Evolutionary conservation across 1,139 yeast genomes (phyloP), one percentile per base, ranked within the genome.

Genomic region (Chernovozyma aurita): DNA sequence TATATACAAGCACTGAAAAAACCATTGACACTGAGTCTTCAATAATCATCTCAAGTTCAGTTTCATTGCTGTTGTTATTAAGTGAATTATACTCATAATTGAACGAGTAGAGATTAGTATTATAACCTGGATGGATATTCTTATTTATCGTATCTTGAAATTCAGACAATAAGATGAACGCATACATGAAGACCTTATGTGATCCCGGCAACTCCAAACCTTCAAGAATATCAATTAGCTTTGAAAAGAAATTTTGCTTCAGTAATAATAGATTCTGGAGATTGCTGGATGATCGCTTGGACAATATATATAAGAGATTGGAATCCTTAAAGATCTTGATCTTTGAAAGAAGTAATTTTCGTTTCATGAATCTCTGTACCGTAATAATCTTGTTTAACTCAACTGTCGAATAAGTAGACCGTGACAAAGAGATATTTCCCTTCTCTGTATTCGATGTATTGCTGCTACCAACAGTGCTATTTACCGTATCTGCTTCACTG

Each of bases 91-190:
- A 20, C 6, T 6, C 6, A 16, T 26, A 7, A 26, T 26, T 26
- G 8, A 13, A 14, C 5, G 32, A 21, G 4, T 16, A 18, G 12
- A 35, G 18, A 36, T 60, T 60, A 11, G 59, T 42, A 39, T 61
- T 62, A 34, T 55, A 55, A 0, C 63, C 61, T 1, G 66, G 61
- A 31, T 55, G 63, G 3, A 17, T n/a, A 18, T 36, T 36, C 1
- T 29, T 30, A 33, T 42, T 36, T 5, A 44, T 36, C 15, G 55
- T 46, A n/a, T 45, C 55, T 20, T 44, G 42, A 31, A 48, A 48
- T 31, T 62, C 65, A 17, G 50, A 45, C 11, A 59, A 38, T 39
- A 62, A 42, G 9, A 57, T 46, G 36, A 59, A 55, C 7, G 57
- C 46, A 42, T 56, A 59, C 17, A 53, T 41, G 31, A 58, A 55